A percentile compares a stretch with the other conserved stretches of the same genome.
Conservation (phyloP, 139 green algal species). For the Chlamydomonas schloesseri region DNA sequence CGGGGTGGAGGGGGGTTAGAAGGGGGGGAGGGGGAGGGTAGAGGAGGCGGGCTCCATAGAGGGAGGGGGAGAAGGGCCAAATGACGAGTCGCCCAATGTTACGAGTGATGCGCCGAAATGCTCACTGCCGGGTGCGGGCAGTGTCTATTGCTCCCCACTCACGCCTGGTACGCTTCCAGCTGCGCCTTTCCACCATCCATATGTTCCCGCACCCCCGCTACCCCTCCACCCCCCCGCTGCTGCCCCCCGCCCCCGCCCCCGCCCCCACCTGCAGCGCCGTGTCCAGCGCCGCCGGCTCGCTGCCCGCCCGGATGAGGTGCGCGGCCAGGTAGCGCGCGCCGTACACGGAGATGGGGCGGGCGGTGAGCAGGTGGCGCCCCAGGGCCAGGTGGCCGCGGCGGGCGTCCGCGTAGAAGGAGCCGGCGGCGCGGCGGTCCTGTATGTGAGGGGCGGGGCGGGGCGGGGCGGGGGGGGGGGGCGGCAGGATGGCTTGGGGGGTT, state of each 20-base stretch:
- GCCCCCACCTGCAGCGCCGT: slow-evolving; percentile 9
- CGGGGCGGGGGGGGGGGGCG: background rate
- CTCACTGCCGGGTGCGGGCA: no score
- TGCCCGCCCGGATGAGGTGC: slow-evolving; percentile 33
- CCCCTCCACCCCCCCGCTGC: no score
- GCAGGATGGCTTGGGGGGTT: background rate
- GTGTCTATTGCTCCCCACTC: no score
- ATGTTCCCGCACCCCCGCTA: background rate
- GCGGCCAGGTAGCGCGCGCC: slow-evolving; percentile 35
- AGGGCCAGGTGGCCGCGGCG: slow-evolving; percentile 17
- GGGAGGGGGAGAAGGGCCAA: no score
- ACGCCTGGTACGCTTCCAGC: no score
- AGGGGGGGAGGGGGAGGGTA: background rate
- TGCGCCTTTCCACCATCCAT: no score
- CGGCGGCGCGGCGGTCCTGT: slow-evolving; percentile 29
- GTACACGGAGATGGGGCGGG: slow-evolving; percentile 25
- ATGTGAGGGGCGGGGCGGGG: background rate
- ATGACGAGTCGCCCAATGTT: no score
- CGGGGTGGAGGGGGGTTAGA: no score
- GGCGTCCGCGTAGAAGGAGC: slow-evolving; percentile 10
- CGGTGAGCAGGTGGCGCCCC: slow-evolving; percentile 17
- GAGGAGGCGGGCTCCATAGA: no score
- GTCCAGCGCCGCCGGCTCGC: slow-evolving; percentile 32
- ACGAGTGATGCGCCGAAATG: no score
- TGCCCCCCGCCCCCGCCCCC: background rate